phyloP scores from a whole-genome alignment of 1,139 yeast species.

The Nakaseomyces kungkrabaensis region DNA sequence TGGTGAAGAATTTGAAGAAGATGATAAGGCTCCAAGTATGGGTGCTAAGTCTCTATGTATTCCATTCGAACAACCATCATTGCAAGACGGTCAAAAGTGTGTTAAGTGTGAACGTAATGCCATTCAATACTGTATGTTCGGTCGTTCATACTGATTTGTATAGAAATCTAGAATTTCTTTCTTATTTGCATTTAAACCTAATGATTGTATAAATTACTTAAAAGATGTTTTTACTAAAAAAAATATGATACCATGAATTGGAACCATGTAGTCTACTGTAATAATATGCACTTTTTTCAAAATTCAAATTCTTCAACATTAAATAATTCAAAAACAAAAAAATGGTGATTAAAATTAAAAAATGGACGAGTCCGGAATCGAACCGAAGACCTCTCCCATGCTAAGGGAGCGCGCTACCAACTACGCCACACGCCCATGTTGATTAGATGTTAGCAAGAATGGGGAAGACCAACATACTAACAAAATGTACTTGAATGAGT shows the following conservation, averaged over 20 bases:
- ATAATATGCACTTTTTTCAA: neutral
- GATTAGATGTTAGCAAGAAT: too few species aligned
- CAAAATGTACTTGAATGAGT: too few species aligned
- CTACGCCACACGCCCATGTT: conserved; percentile 81
- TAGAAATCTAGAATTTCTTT: neutral
- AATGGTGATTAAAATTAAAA: neutral
- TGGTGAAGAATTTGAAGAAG: conserved; percentile 77
- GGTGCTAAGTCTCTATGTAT: conserved; percentile 98
- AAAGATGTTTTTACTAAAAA: neutral
- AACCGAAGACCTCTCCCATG: conserved; percentile 87
- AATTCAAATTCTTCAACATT: too few species aligned
- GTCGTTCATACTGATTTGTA: conserved; percentile 67
- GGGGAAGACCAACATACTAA: too few species aligned
- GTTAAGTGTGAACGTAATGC: conserved; percentile 73
- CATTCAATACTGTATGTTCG: conserved; percentile 79
- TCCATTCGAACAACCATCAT: conserved; percentile 83
- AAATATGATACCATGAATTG: neutral
- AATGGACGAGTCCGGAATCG: conserved; percentile 83
- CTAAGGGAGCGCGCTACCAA: conserved; percentile 90
- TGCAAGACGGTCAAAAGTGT: conserved; percentile 75
- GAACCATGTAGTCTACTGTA: neutral
- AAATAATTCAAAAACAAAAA: neutral
- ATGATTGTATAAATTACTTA: neutral
- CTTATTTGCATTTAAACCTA: conserved; percentile 1
- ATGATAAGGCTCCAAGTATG: conserved; percentile 97